Base-by-base conservation (phyloP, 2,329 filamentous ascomycete species). In the Sporothrix pallida region DNA sequence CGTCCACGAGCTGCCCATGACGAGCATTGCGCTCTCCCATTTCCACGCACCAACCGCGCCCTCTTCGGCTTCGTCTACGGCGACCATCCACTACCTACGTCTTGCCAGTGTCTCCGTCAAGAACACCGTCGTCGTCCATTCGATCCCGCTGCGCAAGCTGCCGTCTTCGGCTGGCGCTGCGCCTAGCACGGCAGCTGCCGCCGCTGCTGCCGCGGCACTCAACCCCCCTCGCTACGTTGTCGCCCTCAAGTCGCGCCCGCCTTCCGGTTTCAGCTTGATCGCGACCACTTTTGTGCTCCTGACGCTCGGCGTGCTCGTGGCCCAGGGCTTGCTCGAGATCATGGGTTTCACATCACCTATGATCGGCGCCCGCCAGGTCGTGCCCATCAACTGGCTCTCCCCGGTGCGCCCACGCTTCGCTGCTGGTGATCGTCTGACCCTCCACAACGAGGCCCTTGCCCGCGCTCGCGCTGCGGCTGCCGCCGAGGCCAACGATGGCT, bases 101-200 rank as follows among this genome's bases (percentile, higher is more conserved):
- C 88, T 97, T 3, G 94, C 93, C 44, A 95, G 92, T 65, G 92
- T 93, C 56, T 94, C 92, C 68, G 90, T 97, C 77, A 91, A 90
- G 75, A 95, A 94, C 80, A 93, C 90, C 0, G 89, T 94, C 56
- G 89, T 92, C 44, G 90, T 97, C 37, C 93, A 97, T 81, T 92
- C 89, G 54, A 90, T 97, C 75, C 90, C 93, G 0, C 87, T 97
- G 67, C 84, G 83, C 76, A 84, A 83, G 75, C 48, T 74, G 72
- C 71, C 73, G 78, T 83, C 69, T 82, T 84, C 76, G 81, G 80
- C 73, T 76, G 80, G 15, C 50, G 76, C 17, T 78, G 81, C 8
- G 75, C 81, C 58, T 80, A 69, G 48, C 46, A 79, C 73, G 80
- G 80, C 70, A 83, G 81, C 72, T 81, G 79, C 0, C 81, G 83